Evolutionary conservation across 78 protist genomes (phyloP).

Genomic region (Speleostelium caveatum): DNA sequence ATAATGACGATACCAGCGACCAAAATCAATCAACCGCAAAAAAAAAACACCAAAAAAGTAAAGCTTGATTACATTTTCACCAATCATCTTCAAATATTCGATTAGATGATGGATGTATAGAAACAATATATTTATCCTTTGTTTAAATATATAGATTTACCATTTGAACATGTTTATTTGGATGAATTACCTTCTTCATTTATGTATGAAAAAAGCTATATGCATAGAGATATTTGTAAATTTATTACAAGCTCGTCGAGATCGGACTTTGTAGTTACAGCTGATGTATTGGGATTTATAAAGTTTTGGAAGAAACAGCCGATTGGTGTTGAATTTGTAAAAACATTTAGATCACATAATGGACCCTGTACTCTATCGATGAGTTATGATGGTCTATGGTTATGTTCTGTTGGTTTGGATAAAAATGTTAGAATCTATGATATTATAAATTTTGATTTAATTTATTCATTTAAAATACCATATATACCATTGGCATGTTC

Average conservation of each 20-base stretch:
- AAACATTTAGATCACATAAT: constrained; percentile 92
- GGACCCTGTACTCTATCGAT: constrained; percentile 64
- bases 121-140: too few relatives aligned
- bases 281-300: constrained; percentile 91
- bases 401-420: constrained; percentile 85
- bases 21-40: too few relatives aligned
- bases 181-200: constrained; percentile 84
- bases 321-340: constrained; percentile 93
- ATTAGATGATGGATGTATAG: neutral
- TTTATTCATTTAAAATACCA: constrained; percentile 82
- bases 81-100: too few relatives aligned
- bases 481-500: constrained; percentile 77
- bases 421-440: constrained; percentile 90
- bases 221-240: constrained; percentile 90
- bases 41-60: too few relatives aligned
- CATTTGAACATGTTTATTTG: constrained; percentile 74
- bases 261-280: constrained; percentile 90
- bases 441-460: constrained; percentile 92
- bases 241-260: neutral
- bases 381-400: constrained; percentile 81
- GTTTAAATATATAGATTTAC: constrained; percentile 39
- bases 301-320: constrained; percentile 96
- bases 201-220: constrained; percentile 93
- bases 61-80: too few relatives aligned
- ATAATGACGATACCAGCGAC: too few relatives aligned